Evolutionary conservation across 1,284 basidiomycete species (phyloP), one percentile per base, ranked within the genome.

Genomic region (Apiotrichum montevideense): DNA sequence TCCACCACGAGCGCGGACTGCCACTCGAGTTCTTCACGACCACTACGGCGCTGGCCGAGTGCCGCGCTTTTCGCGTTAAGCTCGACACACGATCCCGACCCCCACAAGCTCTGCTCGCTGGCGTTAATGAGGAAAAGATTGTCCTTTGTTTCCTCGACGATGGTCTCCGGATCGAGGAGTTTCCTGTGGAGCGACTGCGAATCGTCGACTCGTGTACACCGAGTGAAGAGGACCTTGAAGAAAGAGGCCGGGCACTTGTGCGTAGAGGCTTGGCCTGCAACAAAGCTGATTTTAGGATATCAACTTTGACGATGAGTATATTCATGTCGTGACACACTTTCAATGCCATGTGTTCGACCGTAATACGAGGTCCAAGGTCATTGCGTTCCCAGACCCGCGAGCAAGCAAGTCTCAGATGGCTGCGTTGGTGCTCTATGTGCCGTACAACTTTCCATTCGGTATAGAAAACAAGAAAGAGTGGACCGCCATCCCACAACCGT

Each of bases 301-400:
- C 52, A 68, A 71, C 43, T 65, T 73, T 41, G 71, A 73, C 59
- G 68, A 74, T 34, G 62, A 70, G 10, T 66, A 59, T 52, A 41
- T 73, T 32, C 72, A 70, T 56, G 29, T 73, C 46, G 68, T 67
- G 46, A 52, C 56, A 1, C 6, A 13, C 4, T 11, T 34, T 2
- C 56, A 60, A 32, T 29, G 66, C 21, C 57, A 62, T 51, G 60
- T 70, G 32, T 65, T 60, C 47, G 64, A 63, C 2, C 63, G 68
- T 35, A 15, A 29, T 7, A 63, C 63, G 1, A 52, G 57, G 4
- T 33, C 39, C 4, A 55, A 54, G 33, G 6, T 66, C 10, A 2
- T 56, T 2, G 54, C 66, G 6, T 70, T 64, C 51, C 64, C 66
- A 3, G 58, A 53, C 46, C 46, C 51, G 6, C 14, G 29, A 15